Evolutionary conservation across 2,329 filamentous ascomycete genomes (phyloP).

Genomic region (Xylariaceae sp.): DNA sequence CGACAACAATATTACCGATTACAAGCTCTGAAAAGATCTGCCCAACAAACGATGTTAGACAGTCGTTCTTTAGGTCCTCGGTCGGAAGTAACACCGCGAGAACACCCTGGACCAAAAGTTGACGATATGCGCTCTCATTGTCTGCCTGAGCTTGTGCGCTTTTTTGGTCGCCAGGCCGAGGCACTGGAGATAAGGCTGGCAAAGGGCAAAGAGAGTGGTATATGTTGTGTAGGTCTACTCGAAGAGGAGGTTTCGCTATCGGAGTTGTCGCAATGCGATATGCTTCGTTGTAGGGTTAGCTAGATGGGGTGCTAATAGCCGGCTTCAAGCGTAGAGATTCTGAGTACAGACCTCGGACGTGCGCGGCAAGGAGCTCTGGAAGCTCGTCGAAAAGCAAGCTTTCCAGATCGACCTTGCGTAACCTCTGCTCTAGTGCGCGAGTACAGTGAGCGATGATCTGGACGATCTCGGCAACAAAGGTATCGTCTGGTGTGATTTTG

Average conservation of each 20-base stretch:
- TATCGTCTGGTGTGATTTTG: slow-evolving; percentile 88
- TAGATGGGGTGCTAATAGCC: background rate
- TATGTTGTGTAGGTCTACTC: slow-evolving; percentile 67
- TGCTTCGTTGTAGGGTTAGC: slow-evolving; percentile 55
- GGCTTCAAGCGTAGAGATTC: background rate
- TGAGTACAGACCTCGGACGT: slow-evolving; percentile 71
- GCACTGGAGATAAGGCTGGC: slow-evolving; percentile 79
- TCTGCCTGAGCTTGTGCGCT: slow-evolving; percentile 67
- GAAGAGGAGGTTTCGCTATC: slow-evolving; percentile 63
- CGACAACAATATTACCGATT: slow-evolving; percentile 79
- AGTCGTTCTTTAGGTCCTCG: slow-evolving; percentile 88
- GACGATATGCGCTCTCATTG: slow-evolving; percentile 84
- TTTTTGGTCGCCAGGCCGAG: slow-evolving; percentile 57
- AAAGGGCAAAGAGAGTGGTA: slow-evolving; percentile 87
- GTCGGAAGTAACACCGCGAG: slow-evolving; percentile 86
- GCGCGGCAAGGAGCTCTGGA: slow-evolving; percentile 78
- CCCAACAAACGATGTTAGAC: slow-evolving; percentile 79
- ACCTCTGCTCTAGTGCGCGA: slow-evolving; percentile 81
- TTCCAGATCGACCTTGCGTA: slow-evolving; percentile 83
- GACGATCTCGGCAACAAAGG: slow-evolving; percentile 85
- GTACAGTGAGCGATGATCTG: slow-evolving; percentile 93
- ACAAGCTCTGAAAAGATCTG: slow-evolving; percentile 92
- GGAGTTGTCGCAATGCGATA: slow-evolving; percentile 72
- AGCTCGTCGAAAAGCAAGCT: slow-evolving; percentile 85
- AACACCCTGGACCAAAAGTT: slow-evolving; percentile 82